phyloP scores from a whole-genome alignment of 163 green algal species.

The Volvox carteri region DNA sequence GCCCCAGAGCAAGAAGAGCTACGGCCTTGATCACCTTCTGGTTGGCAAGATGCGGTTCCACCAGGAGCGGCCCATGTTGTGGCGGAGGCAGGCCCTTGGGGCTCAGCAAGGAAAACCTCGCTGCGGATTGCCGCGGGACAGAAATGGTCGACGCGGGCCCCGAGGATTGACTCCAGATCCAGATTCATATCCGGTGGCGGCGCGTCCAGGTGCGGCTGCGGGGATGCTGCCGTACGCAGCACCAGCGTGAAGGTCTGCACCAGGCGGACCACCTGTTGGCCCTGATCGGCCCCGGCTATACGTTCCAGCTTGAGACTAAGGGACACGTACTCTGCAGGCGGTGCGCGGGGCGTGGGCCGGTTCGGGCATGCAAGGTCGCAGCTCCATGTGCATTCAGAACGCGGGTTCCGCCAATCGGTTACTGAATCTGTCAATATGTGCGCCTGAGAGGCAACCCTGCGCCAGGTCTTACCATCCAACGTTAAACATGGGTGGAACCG shows the following conservation, averaged over 20 bases:
- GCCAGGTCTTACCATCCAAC: no score
- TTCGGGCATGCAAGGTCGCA: no score
- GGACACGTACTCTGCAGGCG: slow-evolving; percentile 67
- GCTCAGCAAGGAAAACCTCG: slow-evolving; percentile 53
- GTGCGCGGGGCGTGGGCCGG: not conserved
- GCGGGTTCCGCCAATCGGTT: no score
- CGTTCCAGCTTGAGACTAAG: slow-evolving; percentile 53
- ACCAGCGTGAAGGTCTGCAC: slow-evolving; percentile 68
- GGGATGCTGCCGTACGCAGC: not conserved
- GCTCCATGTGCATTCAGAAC: no score
- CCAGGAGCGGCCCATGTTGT: no score
- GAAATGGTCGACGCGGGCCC: not conserved
- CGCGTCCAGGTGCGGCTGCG: not conserved
- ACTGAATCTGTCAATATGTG: no score
- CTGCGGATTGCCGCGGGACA: slow-evolving; percentile 57
- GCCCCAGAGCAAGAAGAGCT: no score
- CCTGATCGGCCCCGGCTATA: no score
- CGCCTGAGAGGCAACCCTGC: no score
- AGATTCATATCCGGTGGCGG: not conserved
- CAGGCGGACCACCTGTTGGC: slow-evolving; percentile 38
- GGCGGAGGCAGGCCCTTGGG: not conserved
- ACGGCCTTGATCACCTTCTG: not conserved
- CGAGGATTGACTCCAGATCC: not conserved
- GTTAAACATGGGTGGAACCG: no score
- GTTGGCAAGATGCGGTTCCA: not conserved